Conservation (phyloP, 2,329 filamentous ascomycete species). For the Didymella glomerata region DNA sequence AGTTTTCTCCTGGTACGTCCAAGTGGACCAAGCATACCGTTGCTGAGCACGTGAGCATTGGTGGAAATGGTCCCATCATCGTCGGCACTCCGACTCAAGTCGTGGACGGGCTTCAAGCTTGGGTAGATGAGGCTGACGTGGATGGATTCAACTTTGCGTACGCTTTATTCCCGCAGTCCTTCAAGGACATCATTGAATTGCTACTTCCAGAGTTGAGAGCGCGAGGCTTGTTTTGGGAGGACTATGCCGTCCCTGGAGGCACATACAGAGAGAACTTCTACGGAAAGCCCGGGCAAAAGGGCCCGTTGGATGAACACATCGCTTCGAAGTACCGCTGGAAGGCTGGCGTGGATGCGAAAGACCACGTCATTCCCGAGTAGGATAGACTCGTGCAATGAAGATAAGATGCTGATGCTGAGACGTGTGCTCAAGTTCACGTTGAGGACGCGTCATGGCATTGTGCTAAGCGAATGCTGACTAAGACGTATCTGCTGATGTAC, state of each 20-base stretch:
- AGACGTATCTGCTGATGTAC: not conserved
- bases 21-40: constrained; percentile 79
- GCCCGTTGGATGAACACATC: constrained; percentile 62
- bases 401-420: not conserved
- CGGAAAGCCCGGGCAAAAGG: constrained; percentile 58
- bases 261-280: constrained; percentile 71
- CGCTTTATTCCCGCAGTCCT: constrained; percentile 71
- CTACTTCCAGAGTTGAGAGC: constrained; percentile 69
- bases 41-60: constrained; percentile 72
- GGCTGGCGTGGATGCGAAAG: constrained; percentile 44
- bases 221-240: constrained; percentile 66
- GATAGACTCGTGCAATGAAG: not conserved
- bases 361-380: constrained; percentile 38
- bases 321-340: constrained; percentile 59
- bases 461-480: constrained; percentile 27
- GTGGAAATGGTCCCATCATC: constrained; percentile 70
- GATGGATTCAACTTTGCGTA: constrained; percentile 79
- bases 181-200: constrained; percentile 72
- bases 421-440: not conserved
- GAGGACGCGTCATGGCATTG: constrained; percentile 33
- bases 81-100: constrained; percentile 72
- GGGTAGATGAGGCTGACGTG: constrained; percentile 73
- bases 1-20: constrained; percentile 65
- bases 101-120: constrained; percentile 72
- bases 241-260: constrained; percentile 63